Evolutionary conservation across 2,329 filamentous ascomycete genomes (phyloP), one percentile per base, ranked within the genome.

Genomic region (Arthrinium phaeospermum): DNA sequence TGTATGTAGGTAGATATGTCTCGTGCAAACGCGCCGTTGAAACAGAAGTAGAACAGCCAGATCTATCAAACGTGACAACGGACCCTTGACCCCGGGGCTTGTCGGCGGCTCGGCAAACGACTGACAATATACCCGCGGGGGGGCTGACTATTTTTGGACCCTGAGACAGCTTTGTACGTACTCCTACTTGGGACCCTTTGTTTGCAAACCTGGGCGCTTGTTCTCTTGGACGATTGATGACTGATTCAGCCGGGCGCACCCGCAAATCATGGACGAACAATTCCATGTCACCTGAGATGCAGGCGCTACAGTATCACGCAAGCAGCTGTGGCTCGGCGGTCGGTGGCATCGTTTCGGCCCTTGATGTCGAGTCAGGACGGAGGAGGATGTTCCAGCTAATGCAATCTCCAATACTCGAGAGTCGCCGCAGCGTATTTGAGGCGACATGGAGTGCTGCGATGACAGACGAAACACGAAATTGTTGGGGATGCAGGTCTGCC

Each of bases 191-290:
- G 8, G 37, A 41, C 37, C 37, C 10, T 41, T 41, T 41, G 30
- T 64, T 64, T 64, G 57, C 13, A 64, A 41, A 22, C 51, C 27
- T 34, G 24, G n/a, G 34, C 57, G 57, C 24, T 64, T 64, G 57
- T 37, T 30, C 57, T 64, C 13, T 64, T n/a, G 10, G 19, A 41
- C n/a, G 19, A 2, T 64, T 41, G 19, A 0, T 41, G 57, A 41
- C 57, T 41, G 57, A 64, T 64, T 64, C 57, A 64, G 57, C 34
- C 57, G 57, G 34, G 57, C 30, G 53, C 53, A n/a, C 53, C 16
- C 3, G 30, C 53, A 61, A 27, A 13, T 34, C 51, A 19, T 57
- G 45, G 27, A 53, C 27, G 51, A 53, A 30, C 30, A 61, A 22
- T 37, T 8, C 53, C 53, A 37, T 61, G 30, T 61, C 53, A 61